Base-by-base conservation (phyloP, 2,329 filamentous ascomycete genomes). In the Arthrobotrys pseudoclavata region DNA sequence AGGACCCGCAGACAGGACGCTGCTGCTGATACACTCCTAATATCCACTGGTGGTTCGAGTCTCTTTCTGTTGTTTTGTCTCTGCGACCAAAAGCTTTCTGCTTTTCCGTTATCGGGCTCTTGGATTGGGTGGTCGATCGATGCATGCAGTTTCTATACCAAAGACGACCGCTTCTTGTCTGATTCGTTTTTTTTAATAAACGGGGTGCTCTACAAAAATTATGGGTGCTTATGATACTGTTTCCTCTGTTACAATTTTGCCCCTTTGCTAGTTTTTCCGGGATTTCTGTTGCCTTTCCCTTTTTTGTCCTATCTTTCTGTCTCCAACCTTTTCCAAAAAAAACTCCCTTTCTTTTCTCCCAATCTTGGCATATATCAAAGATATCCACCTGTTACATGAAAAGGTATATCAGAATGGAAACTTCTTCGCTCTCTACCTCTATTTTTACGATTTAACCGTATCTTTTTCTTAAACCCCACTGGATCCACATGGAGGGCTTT, bases 401-500 rank as follows among this genome's bases (percentile, higher is more conserved):
- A 57, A 69, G 71, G 71, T 76, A 69, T 76, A 76, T 76, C 71
- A 76, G 71, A 76, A 76, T 76, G 71, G 62, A 76, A 69, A 76
- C 70, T 69, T 57, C 52, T 57, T 76, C 71, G 48, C 71, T 76
- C 66, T 76, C 66, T 76, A 76, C 66, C 50, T 69, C 45, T 62
- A 69, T 69, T 57, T 69, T 53, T 52, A 60, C 26, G 20, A 61
- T 62, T 68, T 64, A 69, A 66, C 13, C 71, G 66, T 66, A 76
- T 69, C 53, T 13, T 53, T 76, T 76, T 61, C 57, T 64, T 64
- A 69, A 61, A 72, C 20, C 37, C 31, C 52, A 57, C 40, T 64
- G 42, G 42, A 68, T 63, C 70, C 55, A 62, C 48, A 69, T 61
- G 45, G 63, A 47, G 63, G 70, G 70, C 70, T 63, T 66, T 60